Evolutionary conservation across 2,329 filamentous ascomycete genomes (phyloP).

Genomic region (Monilinia polystroma): DNA sequence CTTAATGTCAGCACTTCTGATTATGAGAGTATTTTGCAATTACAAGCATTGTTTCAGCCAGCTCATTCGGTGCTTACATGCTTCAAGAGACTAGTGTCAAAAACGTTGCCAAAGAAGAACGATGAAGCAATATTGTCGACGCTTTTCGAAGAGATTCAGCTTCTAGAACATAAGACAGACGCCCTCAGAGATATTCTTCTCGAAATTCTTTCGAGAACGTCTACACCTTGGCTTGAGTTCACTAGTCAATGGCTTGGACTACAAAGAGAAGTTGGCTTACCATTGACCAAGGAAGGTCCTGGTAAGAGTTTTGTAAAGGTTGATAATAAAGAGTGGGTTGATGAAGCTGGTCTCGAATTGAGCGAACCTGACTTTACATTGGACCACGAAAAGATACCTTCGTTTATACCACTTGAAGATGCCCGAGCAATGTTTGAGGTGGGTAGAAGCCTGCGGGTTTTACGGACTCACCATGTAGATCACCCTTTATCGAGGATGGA

Average conservation of each 20-base stretch:
- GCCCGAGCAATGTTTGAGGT: conserved; percentile 74
- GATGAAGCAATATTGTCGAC: conserved; percentile 63
- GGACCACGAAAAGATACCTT: conserved; percentile 64
- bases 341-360: conserved; percentile 59
- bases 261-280: conserved; percentile 55
- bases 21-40: conserved; percentile 38
- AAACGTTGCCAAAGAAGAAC: conserved; percentile 40
- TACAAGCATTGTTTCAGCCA: conserved; percentile 39
- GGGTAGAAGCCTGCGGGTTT: conserved; percentile 71
- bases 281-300: conserved; percentile 50
- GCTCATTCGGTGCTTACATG: conserved; percentile 38
- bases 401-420: conserved; percentile 69
- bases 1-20: conserved; percentile 34
- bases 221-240: conserved; percentile 64
- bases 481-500: conserved; percentile 64
- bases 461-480: conserved; percentile 67
- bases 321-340: conserved; percentile 52
- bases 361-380: conserved; percentile 62
- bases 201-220: conserved; percentile 63
- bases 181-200: conserved; percentile 64
- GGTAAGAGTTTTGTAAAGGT: conserved; percentile 59
- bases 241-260: conserved; percentile 75
- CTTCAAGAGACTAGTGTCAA: conserved; percentile 37
- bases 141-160: conserved; percentile 60
- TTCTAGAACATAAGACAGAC: conserved; percentile 61